These are phyloP conservation scores for Vinca minor DNA, from an alignment of 257 asterid genomes.

Conservation along the genomic window DNA sequence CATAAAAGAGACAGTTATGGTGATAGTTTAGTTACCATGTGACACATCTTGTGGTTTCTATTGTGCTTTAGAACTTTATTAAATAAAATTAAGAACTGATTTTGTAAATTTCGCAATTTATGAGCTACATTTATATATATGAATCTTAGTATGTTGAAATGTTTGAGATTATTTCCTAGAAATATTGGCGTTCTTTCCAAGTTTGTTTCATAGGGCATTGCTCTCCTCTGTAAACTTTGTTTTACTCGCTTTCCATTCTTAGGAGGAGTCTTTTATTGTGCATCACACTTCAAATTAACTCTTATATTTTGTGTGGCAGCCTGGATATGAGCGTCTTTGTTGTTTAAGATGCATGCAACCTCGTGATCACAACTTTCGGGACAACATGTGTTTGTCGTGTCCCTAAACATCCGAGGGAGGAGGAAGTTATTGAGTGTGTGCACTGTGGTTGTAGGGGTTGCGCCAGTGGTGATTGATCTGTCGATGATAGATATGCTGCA, in stretches of 20 bases:
- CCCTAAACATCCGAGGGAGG: slow-evolving; percentile 81
- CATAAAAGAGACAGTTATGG: background rate
- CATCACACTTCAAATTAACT: background rate
- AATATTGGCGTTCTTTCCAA: background rate
- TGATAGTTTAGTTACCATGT: background rate
- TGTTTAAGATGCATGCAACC: slow-evolving; percentile 94
- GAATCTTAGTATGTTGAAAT: background rate
- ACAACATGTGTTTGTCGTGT: slow-evolving; percentile 92
- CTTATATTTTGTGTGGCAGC: slow-evolving; percentile 35
- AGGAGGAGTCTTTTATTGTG: background rate
- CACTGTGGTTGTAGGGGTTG: slow-evolving; percentile 89
- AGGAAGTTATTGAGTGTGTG: slow-evolving; percentile 79
- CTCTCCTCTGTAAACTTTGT: background rate
- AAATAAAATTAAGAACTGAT: background rate
- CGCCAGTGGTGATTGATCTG: slow-evolving; percentile 78
- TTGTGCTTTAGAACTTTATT: background rate
- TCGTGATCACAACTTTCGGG: slow-evolving; percentile 81
- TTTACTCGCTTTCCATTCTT: background rate
- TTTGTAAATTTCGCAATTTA: background rate
- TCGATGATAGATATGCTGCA: no score
- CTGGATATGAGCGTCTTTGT: slow-evolving; percentile 88
- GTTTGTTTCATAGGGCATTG: background rate
- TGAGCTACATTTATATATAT: background rate
- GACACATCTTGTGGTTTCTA: background rate
- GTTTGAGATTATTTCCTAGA: background rate